Evolutionary conservation across 306 rosid species (phyloP).

Genomic region (Ziziphus jujuba): DNA sequence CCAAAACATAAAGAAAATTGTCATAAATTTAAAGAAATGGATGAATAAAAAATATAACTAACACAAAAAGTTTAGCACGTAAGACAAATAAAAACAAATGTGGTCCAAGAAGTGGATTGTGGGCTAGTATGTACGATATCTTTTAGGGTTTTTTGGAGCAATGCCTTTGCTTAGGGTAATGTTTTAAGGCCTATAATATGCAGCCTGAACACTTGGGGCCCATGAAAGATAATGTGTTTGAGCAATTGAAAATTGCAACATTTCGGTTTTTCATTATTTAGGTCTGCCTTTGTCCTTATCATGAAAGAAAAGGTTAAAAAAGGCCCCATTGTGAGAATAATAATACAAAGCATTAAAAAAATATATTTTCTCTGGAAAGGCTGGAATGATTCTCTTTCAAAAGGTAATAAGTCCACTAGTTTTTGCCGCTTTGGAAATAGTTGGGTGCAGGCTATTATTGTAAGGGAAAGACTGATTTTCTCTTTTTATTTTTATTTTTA

Average conservation of each 20-base stretch:
- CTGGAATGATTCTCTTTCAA: not conserved
- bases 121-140: too few species aligned
- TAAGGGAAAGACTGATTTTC: too few species aligned
- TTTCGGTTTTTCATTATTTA: conserved; percentile 21
- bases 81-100: not conserved
- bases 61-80: not conserved
- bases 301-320: not conserved
- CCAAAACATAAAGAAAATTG: too few species aligned
- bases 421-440: conserved; percentile 38
- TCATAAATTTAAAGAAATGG: too few species aligned
- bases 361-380: not conserved
- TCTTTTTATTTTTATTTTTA: too few species aligned
- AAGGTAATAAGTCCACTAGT: not conserved
- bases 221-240: too few species aligned
- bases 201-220: too few species aligned
- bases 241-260: conserved; percentile 7
- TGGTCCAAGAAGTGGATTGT: not conserved
- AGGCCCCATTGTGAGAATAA: too few species aligned
- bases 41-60: too few species aligned
- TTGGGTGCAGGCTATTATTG: not conserved
- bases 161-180: too few species aligned
- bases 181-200: conserved; percentile 24
- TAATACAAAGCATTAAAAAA: too few species aligned
- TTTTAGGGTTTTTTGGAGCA: too few species aligned
- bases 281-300: conserved; percentile 25